These are phyloP conservation scores for Galium porrigens DNA, from an alignment of 305 asterid species.

Conservation along the genomic window DNA sequence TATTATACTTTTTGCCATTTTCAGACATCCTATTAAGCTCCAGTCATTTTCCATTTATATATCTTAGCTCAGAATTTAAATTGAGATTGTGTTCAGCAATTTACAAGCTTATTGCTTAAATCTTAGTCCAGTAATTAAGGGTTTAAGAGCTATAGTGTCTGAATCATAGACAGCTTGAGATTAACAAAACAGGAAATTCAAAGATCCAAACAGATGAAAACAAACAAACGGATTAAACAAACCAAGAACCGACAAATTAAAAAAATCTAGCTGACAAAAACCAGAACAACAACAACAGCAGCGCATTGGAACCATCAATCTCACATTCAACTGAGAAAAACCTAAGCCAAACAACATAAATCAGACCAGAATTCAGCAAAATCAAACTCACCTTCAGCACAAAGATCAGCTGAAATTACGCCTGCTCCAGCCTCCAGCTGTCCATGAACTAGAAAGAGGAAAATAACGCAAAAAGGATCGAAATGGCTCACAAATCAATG, in stretches of 20 bases:
- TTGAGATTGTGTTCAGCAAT: neutral
- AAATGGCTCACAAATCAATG: neutral
- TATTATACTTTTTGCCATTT: neutral
- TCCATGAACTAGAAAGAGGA: neutral
- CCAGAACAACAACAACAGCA: neutral
- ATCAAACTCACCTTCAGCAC: constrained; percentile 7
- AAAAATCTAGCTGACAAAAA: neutral
- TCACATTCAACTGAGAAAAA: constrained; percentile 3
- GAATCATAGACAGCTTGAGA: neutral
- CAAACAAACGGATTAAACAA: neutral
- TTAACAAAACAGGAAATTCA: neutral
- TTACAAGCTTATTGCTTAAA: neutral
- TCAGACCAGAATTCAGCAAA: constrained; percentile 1
- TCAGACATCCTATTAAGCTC: neutral
- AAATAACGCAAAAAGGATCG: neutral
- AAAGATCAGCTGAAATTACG: neutral
- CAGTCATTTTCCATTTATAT: neutral
- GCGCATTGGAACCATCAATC: neutral
- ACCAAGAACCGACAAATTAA: neutral
- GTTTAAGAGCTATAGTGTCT: neutral
- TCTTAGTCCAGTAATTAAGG: neutral
- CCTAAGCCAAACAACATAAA: neutral
- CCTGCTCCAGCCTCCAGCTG: neutral
- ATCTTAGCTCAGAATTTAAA: neutral
- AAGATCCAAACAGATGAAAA: neutral